phyloP scores from a whole-genome alignment of 2,329 filamentous ascomycete genomes.

The Hypoxylon sp. region DNA sequence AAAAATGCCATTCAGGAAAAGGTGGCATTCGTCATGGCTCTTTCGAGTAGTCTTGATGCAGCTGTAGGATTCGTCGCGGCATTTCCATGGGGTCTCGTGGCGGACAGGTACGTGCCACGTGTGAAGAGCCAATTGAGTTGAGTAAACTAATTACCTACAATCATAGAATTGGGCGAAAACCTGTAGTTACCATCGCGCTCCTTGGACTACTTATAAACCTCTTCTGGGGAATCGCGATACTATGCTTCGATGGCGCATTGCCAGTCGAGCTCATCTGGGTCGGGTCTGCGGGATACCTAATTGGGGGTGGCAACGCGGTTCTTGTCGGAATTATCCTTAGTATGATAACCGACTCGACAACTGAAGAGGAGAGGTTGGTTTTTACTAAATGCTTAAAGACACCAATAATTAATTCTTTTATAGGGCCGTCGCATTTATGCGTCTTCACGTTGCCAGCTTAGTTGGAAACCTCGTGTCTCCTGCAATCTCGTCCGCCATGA shows the following conservation, averaged over 20 bases:
- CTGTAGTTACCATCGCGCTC: constrained; percentile 54
- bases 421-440: constrained; percentile 61
- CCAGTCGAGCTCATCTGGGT: constrained; percentile 57
- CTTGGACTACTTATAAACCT: constrained; percentile 51
- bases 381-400: not conserved
- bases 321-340: constrained; percentile 54
- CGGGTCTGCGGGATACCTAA: constrained; percentile 50
- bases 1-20: constrained; percentile 54
- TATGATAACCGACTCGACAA: constrained; percentile 57
- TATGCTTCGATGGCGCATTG: constrained; percentile 54
- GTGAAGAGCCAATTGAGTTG: not conserved
- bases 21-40: constrained; percentile 57
- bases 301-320: constrained; percentile 58
- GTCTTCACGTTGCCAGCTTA: constrained; percentile 68
- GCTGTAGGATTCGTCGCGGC: constrained; percentile 56
- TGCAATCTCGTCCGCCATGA: constrained; percentile 50
- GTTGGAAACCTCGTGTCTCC: constrained; percentile 57
- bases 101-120: constrained; percentile 46
- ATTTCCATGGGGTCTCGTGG: constrained; percentile 58
- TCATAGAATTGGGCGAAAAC: constrained; percentile 56
- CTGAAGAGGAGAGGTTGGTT: constrained; percentile 55
- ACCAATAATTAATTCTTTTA: not conserved
- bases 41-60: constrained; percentile 50
- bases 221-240: constrained; percentile 52
- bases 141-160: constrained; percentile 9